phyloP scores from a whole-genome alignment of 139 green algal species.

The Protoeuglena noctilucae region DNA sequence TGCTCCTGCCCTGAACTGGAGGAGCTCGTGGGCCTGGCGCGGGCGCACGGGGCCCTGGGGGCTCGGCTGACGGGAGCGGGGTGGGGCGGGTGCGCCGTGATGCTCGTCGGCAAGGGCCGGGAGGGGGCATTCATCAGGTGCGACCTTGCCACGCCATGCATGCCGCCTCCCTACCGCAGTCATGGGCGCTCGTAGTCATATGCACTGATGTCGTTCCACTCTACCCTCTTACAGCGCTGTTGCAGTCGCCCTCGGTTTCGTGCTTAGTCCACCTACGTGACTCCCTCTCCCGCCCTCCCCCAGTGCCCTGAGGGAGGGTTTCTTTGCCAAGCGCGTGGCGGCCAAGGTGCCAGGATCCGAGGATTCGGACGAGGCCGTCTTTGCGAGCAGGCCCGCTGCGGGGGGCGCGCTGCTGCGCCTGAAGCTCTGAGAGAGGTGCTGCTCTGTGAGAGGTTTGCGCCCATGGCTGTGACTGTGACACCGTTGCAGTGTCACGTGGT shows the following conservation, averaged over 20 bases:
- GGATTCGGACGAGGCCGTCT: slow-evolving; percentile 19
- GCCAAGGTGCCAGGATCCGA: slow-evolving; percentile 10
- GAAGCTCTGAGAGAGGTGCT: slow-evolving; percentile 18
- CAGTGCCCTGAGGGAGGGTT: too few relatives aligned
- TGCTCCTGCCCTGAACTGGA: slow-evolving; percentile 86
- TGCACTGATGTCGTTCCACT: slow-evolving; percentile 27
- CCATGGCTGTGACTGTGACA: too few relatives aligned
- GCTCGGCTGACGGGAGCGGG: slow-evolving; percentile 74
- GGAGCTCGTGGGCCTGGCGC: slow-evolving; percentile 43
- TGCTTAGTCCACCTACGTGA: slow-evolving; percentile 2
- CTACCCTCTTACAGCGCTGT: slow-evolving; percentile 10
- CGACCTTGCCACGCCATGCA: too few relatives aligned
- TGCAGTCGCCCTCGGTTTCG: slow-evolving; percentile 17
- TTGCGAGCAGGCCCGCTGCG: slow-evolving; percentile 31
- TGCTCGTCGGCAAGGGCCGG: slow-evolving; percentile 40
- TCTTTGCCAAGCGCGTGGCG: slow-evolving; percentile 14
- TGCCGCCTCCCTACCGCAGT: too few relatives aligned
- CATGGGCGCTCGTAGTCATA: too few relatives aligned
- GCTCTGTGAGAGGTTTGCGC: too few relatives aligned
- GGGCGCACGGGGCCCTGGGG: slow-evolving; percentile 51
- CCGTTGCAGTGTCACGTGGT: too few relatives aligned
- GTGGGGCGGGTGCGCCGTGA: slow-evolving; percentile 87
- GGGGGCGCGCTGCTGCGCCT: slow-evolving; percentile 34
- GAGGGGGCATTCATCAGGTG: slow-evolving; percentile 40
- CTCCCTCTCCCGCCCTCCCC: too few relatives aligned